Evolutionary conservation across 2,329 filamentous ascomycete species (phyloP).

Genomic region (Xylariaceae sp.): DNA sequence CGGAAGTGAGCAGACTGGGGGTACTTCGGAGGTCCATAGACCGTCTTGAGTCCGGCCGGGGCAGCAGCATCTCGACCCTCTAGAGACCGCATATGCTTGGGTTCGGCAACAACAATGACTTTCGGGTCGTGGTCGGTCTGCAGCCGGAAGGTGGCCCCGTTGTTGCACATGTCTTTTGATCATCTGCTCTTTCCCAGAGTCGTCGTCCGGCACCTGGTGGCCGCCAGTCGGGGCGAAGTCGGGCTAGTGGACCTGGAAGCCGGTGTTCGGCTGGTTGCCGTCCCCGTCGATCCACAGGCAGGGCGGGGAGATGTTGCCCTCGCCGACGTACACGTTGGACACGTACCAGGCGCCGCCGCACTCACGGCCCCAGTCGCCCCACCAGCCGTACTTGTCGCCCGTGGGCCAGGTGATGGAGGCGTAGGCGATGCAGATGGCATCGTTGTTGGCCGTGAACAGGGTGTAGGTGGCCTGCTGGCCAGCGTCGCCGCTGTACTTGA

Average conservation of each 20-base stretch:
- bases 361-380: constrained; percentile 23
- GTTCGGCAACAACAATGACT: no score
- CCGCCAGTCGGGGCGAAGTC: constrained; percentile 18
- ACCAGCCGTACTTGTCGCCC: constrained; percentile 19
- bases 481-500: constrained; percentile 12
- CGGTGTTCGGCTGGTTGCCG: constrained; percentile 23
- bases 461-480: constrained; percentile 22
- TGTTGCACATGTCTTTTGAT: constrained; percentile 20
- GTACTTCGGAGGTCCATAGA: constrained; percentile 8
- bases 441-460: constrained; percentile 25
- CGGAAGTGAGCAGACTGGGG: constrained; percentile 16
- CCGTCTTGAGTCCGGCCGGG: background rate
- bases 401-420: constrained; percentile 17
- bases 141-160: constrained; percentile 17
- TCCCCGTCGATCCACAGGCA: constrained; percentile 26
- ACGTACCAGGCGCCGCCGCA: constrained; percentile 26
- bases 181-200: no score
- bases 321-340: constrained; percentile 18
- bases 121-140: constrained; percentile 14
- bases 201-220: constrained; percentile 3
- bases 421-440: constrained; percentile 25
- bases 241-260: constrained; percentile 30
- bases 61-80: background rate
- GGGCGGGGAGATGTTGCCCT: constrained; percentile 12
- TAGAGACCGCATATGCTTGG: no score